Evolutionary conservation across 768 basidiomycete genomes (phyloP).

Genomic region (Ramaria sp.): DNA sequence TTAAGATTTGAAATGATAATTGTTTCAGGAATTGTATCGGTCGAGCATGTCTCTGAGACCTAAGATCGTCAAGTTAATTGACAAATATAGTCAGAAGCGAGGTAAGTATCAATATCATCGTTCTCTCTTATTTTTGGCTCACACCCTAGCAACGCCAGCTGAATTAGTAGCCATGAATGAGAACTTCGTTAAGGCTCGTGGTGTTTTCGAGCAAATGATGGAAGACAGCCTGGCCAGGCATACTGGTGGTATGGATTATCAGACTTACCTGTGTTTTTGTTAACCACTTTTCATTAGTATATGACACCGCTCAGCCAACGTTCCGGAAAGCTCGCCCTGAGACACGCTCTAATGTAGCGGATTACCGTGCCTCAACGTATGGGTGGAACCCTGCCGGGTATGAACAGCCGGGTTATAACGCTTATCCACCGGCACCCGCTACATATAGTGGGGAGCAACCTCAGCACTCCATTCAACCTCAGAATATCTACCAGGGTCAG

Average conservation of each 20-base stretch:
- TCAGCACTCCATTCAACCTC: conserved; percentile 19
- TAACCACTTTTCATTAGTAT: conserved; percentile 27
- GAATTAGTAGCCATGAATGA: conserved; percentile 94
- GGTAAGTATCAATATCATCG: conserved; percentile 22
- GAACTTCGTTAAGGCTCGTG: conserved; percentile 79
- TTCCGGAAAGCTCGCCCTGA: conserved; percentile 22
- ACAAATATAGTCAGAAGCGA: conserved; percentile 95
- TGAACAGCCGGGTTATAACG: conserved; percentile 31
- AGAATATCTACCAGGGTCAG: conserved; percentile 18
- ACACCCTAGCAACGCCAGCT: conserved; percentile 37
- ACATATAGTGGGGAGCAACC: conserved; percentile 20
- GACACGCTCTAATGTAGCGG: conserved; percentile 17
- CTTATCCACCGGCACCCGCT: conserved; percentile 24
- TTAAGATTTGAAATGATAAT: conserved; percentile 7
- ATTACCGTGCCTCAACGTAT: conserved; percentile 30
- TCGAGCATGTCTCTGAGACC: conserved; percentile 82
- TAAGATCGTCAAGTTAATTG: conserved; percentile 92
- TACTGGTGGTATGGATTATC: conserved; percentile 39
- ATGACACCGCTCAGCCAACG: conserved; percentile 34
- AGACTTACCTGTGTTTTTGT: background rate
- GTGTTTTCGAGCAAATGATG: conserved; percentile 91
- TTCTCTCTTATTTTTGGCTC: background rate
- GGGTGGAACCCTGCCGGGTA: conserved; percentile 41
- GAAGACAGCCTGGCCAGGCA: conserved; percentile 78
- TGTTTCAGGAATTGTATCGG: conserved; percentile 71